phyloP scores from a whole-genome alignment of 768 basidiomycete species.

The Pleurotus giganteus region DNA sequence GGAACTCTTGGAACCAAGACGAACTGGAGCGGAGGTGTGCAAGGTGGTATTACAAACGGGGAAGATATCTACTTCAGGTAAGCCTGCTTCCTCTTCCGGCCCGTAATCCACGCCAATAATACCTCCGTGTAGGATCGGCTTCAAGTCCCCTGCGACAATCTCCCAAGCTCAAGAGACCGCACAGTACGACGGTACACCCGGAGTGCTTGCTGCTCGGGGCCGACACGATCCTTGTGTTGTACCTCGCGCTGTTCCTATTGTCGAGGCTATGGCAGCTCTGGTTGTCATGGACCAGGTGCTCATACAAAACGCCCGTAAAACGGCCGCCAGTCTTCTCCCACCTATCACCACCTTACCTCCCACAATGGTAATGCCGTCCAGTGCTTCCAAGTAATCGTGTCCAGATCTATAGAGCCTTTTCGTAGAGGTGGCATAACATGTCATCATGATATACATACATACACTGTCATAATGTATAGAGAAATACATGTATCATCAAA shows the following conservation, averaged over 20 bases:
- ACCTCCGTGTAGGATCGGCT: conserved; percentile 65
- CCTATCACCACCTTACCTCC: conserved; percentile 86
- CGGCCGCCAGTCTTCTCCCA: conserved; percentile 77
- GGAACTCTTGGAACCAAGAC: conserved; percentile 81
- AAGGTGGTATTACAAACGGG: conserved; percentile 97
- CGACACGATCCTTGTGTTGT: conserved; percentile 98
- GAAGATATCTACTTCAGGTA: conserved; percentile 98
- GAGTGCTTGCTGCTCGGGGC: conserved; percentile 86
- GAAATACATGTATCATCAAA: not conserved
- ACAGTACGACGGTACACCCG: conserved; percentile 89
- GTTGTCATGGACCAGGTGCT: conserved; percentile 94
- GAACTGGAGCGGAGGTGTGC: conserved; percentile 97
- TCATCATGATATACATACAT: not conserved
- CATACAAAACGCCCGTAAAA: conserved; percentile 80
- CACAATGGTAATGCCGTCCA: conserved; percentile 78
- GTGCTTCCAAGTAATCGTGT: not conserved
- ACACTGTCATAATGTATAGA: conserved; percentile 2
- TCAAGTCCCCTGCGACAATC: conserved; percentile 99
- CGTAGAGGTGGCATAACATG: not conserved
- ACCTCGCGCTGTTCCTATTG: conserved; percentile 94
- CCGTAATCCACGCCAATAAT: not conserved
- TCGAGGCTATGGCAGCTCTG: conserved; percentile 95
- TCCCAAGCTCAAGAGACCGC: conserved; percentile 88
- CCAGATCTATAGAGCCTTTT: not conserved
- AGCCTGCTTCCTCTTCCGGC: conserved; percentile 20